phyloP scores from a whole-genome alignment of 140 eudicot genomes.

The Anethum foeniculum region DNA sequence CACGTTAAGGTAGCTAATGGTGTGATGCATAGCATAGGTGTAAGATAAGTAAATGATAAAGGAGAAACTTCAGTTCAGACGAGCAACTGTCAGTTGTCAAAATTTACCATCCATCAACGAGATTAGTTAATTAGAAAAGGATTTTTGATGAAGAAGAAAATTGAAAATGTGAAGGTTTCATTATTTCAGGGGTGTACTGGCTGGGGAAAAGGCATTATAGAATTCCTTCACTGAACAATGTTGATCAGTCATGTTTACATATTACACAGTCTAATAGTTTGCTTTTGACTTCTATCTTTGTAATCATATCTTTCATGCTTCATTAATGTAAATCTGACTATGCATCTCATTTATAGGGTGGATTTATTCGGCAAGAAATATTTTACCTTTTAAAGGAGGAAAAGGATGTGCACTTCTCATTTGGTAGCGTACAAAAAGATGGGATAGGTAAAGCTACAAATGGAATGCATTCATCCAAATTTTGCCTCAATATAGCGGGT shows the following conservation, averaged over 20 bases:
- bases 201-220: no score
- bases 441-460: slow-evolving; percentile 55
- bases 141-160: background rate
- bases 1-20: background rate
- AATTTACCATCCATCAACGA: background rate
- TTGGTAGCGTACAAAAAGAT: slow-evolving; percentile 62
- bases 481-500: slow-evolving; percentile 91
- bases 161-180: background rate
- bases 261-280: background rate
- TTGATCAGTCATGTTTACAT: background rate
- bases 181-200: background rate
- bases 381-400: slow-evolving; percentile 66
- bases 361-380: slow-evolving; percentile 65
- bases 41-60: background rate
- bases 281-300: background rate
- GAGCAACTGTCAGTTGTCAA: background rate
- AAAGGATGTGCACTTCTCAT: slow-evolving; percentile 75
- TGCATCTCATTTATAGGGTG: slow-evolving; percentile 44
- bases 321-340: background rate
- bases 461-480: slow-evolving; percentile 83
- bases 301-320: background rate
- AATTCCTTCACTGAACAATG: background rate
- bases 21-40: background rate
- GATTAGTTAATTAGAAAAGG: background rate
- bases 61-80: background rate